Evolutionary conservation across 352 stramenopile species (phyloP).

Genomic region (Globisporangium okanoganense): DNA sequence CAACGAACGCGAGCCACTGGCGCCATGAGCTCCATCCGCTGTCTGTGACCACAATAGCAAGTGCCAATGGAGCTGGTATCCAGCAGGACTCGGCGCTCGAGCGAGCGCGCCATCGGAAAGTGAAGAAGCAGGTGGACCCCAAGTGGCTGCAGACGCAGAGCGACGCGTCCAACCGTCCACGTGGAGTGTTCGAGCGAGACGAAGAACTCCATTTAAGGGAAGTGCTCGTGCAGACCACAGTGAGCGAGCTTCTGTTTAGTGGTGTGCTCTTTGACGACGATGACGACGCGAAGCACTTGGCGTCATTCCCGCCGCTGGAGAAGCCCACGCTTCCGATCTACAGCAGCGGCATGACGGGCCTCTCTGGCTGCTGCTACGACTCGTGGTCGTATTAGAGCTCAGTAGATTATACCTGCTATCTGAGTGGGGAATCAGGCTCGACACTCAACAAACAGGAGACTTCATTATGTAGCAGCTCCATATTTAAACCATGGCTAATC

Average conservation of each 20-base stretch:
- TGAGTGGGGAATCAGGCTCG: neutral
- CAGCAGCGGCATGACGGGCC: conserved; percentile 38
- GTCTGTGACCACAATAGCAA: neutral
- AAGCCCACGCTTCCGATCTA: conserved; percentile 21
- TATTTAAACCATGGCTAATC: neutral
- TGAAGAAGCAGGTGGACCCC: conserved; percentile 62
- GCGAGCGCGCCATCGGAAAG: conserved; percentile 49
- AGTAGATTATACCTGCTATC: too few relatives aligned
- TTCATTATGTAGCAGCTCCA: neutral
- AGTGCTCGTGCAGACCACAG: conserved; percentile 27
- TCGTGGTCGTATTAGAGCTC: conserved; percentile 19
- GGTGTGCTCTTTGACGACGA: conserved; percentile 43
- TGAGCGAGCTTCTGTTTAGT: conserved; percentile 30
- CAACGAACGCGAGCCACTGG: conserved; percentile 42
- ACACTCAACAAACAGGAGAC: neutral
- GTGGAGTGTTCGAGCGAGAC: conserved; percentile 35
- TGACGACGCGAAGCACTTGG: conserved; percentile 24
- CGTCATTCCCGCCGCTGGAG: conserved; percentile 20
- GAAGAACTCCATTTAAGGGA: conserved; percentile 53
- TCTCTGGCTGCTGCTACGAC: conserved; percentile 58
- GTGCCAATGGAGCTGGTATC: conserved; percentile 4
- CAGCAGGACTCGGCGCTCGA: conserved; percentile 27
- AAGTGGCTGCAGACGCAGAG: conserved; percentile 55
- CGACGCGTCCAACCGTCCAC: conserved; percentile 47
- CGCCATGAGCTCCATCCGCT: conserved; percentile 18